Evolutionary conservation across 306 rosid species (phyloP).

Genomic region (Begonia masoniana): DNA sequence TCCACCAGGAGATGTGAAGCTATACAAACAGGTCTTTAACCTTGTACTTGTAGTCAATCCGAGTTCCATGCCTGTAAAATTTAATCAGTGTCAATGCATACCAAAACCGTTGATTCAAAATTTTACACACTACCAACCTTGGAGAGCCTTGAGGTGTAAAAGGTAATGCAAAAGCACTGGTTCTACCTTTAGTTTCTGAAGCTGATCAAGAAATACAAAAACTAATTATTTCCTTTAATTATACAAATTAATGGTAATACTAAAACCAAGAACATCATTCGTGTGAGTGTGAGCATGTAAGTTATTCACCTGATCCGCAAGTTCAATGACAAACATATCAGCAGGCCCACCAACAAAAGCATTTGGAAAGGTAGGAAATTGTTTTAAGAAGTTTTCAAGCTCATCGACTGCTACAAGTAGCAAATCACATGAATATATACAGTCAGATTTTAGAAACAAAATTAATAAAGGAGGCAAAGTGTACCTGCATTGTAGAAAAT

Average conservation of each 20-base stretch:
- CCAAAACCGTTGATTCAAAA: constrained; percentile 6
- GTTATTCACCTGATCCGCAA: constrained; percentile 66
- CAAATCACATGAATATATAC: constrained; percentile 13
- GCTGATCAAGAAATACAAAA: constrained; percentile 35
- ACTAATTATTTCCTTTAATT: background rate
- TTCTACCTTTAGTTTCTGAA: constrained; percentile 91
- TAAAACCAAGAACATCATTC: too few relatives aligned
- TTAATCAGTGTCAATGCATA: constrained; percentile 1
- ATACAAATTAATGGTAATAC: too few relatives aligned
- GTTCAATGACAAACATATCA: constrained; percentile 82
- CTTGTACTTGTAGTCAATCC: constrained; percentile 91
- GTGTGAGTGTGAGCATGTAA: too few relatives aligned
- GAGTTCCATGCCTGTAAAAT: constrained; percentile 62
- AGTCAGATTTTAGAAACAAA: constrained; percentile 8
- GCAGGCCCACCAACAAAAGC: constrained; percentile 80
- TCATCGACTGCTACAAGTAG: constrained; percentile 47
- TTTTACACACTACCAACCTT: constrained; percentile 29
- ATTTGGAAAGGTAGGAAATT: constrained; percentile 64
- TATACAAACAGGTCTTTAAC: constrained; percentile 74
- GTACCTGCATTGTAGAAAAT: constrained; percentile 78
- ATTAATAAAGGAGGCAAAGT: background rate
- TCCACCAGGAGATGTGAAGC: constrained; percentile 95
- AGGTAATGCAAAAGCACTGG: constrained; percentile 91
- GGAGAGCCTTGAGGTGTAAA: constrained; percentile 56
- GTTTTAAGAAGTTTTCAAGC: constrained; percentile 66